A percentile compares a stretch with the other conserved stretches of the same genome.
Evolutionary conservation across 257 asterid genomes (phyloP).

Genomic region (Solanum chaucha): DNA sequence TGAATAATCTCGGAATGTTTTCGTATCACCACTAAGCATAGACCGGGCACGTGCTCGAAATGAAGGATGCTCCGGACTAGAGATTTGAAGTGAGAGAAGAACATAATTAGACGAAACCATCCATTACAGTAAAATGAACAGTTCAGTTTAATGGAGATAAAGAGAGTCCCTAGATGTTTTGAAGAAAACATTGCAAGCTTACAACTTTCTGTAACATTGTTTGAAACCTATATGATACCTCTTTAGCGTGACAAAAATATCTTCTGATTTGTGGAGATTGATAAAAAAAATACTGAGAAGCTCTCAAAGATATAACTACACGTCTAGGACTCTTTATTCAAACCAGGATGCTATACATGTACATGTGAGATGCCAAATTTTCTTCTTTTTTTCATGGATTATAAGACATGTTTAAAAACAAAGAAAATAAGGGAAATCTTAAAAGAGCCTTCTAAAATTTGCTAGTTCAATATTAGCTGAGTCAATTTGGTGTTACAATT

Average conservation of each 20-base stretch:
- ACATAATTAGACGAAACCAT: not conserved
- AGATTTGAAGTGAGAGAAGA: slow-evolving; percentile 4
- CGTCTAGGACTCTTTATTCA: not conserved
- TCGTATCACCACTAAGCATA: slow-evolving; percentile 77
- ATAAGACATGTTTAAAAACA: not conserved
- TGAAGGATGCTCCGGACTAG: slow-evolving; percentile 91
- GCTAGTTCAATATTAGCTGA: not conserved
- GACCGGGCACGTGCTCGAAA: slow-evolving; percentile 72
- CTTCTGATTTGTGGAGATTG: not conserved
- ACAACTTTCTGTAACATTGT: not conserved
- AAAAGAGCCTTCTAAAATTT: not conserved
- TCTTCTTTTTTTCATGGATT: not conserved
- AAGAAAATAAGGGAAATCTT: not conserved
- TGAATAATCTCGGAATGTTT: slow-evolving; percentile 43
- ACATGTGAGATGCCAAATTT: not conserved
- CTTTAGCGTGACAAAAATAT: not conserved
- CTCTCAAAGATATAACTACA: not conserved
- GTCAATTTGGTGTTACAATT: not conserved
- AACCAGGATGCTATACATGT: not conserved
- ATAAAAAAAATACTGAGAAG: not conserved
- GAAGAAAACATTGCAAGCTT: not conserved
- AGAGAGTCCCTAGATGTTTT: not conserved
- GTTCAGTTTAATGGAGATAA: not conserved
- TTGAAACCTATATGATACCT: not conserved
- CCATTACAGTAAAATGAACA: not conserved